Evolutionary conservation across 1,139 yeast species (phyloP), one percentile per base, ranked within the genome.

Genomic region (Hemisphaericaspora xylanilytica): DNA sequence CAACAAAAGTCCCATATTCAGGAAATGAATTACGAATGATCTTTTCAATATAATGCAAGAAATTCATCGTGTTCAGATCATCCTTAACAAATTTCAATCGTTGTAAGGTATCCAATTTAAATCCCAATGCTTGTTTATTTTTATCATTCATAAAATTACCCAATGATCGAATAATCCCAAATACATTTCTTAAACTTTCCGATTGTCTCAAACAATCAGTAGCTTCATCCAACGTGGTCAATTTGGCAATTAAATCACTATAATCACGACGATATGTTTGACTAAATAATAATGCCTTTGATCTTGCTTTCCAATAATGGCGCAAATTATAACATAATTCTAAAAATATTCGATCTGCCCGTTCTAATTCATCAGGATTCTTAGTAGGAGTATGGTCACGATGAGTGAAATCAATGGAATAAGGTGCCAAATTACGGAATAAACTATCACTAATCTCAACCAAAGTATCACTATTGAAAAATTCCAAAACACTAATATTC

Each of bases 61-160:
- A 84, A 15, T 90, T 85, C 74, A 82, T 75, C 6, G 87, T 78
- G 51, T 86, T 88, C 46, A 81, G 77, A 25, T 80, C 75, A 53
- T 89, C 95, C 61, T 92, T 92, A 65, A 94, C 82, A 55, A 89
- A 88, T 37, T 83, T 86, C 42, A 92, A 70, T 50, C 96, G 71
- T 49, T 83, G 94, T 41, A 92, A 68, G 2, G 96, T 85, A 25
- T 87, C 85, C 32, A 92, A 67, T 51, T 80, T 82, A 65, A 92
- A 89, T 1, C 97, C 98, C 39, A 74, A 63, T 0, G 95, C 97
- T 49, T 82, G 83, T 53, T 85, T 89, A 6, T 85, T 68, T 24
- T 71, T 64, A 53, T 87, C 95, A 58, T 92, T 92, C 97, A 92
- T 92, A 55, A 81, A 89, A 55, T 92, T 92, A 16, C 97, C 98